Percentiles rank a stretch among this genome's conserved stretches.
phyloP scores from a whole-genome alignment of 768 basidiomycete species.

The Porphyrellus cyaneotinctus region DNA sequence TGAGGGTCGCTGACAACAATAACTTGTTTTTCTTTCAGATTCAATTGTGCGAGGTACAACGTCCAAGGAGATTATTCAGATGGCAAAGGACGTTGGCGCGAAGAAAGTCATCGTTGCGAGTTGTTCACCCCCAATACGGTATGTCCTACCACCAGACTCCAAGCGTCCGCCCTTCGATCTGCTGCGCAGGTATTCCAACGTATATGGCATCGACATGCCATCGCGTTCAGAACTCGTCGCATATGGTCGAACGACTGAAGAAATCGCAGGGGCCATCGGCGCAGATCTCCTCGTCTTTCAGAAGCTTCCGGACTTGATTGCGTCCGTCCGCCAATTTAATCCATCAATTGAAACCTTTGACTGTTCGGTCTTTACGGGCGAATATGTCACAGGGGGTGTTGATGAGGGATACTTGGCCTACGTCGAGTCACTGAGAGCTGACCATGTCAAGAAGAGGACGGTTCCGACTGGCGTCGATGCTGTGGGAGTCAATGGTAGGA shows the following conservation, averaged over 20 bases:
- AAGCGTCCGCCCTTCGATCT: conserved; percentile 2
- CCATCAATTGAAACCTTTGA: conserved; percentile 75
- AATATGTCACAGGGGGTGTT: conserved; percentile 94
- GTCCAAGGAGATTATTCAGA: conserved; percentile 97
- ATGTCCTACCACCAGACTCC: conserved; percentile 9
- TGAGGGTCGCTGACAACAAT: background rate
- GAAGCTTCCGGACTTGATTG: conserved; percentile 80
- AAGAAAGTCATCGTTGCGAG: conserved; percentile 95
- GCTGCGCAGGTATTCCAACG: conserved; percentile 70
- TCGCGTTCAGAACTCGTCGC: conserved; percentile 92
- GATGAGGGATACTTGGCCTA: conserved; percentile 74
- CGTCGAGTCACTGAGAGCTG: conserved; percentile 75
- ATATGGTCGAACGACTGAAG: conserved; percentile 61
- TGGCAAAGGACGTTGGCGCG: conserved; percentile 98
- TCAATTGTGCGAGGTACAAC: conserved; percentile 99
- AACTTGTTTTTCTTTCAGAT: conserved; percentile 45
- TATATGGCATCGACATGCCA: conserved; percentile 99
- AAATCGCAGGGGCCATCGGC: conserved; percentile 79
- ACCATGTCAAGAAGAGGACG: conserved; percentile 66
- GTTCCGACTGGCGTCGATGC: conserved; percentile 29
- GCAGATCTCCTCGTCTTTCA: conserved; percentile 97
- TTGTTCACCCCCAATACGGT: conserved; percentile 96
- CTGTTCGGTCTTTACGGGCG: conserved; percentile 96
- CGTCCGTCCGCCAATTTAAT: conserved; percentile 84
- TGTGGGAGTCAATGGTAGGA: conserved; percentile 34